Percentiles rank a stretch among this genome's conserved stretches.
phyloP scores from a whole-genome alignment of 805 yeast genomes.

The Candida multigemmis region DNA sequence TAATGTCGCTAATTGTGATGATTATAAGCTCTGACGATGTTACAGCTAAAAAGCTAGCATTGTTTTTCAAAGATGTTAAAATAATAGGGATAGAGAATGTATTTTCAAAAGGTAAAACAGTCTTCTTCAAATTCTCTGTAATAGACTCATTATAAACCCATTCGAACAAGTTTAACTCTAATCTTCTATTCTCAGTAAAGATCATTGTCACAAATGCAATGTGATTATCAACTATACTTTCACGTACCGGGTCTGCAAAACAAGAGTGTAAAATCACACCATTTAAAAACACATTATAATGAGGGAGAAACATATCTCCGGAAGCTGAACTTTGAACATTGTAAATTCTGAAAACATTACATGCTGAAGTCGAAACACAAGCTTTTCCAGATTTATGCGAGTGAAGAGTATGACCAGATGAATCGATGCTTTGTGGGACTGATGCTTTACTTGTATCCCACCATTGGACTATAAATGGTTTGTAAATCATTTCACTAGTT shows the following conservation, averaged over 20 bases:
- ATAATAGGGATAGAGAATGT: constrained; percentile 34
- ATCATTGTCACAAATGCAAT: constrained; percentile 24
- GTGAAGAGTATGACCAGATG: constrained; percentile 17
- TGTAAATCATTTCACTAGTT: constrained; percentile 13
- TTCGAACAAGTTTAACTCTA: constrained; percentile 26
- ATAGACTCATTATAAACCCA: constrained; percentile 31
- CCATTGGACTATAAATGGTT: constrained; percentile 43
- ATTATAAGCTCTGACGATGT: constrained; percentile 21
- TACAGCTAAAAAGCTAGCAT: constrained; percentile 30
- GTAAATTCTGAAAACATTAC: constrained; percentile 27
- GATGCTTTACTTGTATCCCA: constrained; percentile 23
- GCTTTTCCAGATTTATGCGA: constrained; percentile 31
- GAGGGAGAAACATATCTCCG: constrained; percentile 28
- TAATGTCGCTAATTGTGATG: constrained; percentile 33
- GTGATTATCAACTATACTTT: constrained; percentile 14
- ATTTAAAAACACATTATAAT: constrained; percentile 30
- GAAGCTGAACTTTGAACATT: constrained; percentile 22
- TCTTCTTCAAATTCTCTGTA: constrained; percentile 19
- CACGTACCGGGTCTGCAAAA: constrained; percentile 27
- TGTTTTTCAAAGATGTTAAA: constrained; percentile 27
- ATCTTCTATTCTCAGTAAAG: constrained; percentile 26
- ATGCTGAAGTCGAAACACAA: constrained; percentile 27
- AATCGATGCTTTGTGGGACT: constrained; percentile 7
- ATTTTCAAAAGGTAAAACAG: constrained; percentile 31
- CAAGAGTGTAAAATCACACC: constrained; percentile 35